Evolutionary conservation across 257 asterid genomes (phyloP).

Genomic region (Fraxinus excelsior): DNA sequence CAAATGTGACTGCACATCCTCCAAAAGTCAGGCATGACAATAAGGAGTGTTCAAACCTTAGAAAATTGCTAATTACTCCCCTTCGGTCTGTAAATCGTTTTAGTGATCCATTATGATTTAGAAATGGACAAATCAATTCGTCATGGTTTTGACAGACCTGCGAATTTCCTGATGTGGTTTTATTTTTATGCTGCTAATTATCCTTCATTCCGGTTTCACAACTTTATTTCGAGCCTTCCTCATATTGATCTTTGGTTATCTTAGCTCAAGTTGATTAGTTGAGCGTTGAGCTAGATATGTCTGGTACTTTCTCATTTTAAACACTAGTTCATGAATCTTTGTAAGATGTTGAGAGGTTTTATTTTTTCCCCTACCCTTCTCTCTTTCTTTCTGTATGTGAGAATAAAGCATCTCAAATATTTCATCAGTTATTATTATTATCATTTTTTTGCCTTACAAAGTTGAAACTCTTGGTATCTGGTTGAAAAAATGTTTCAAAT

Average conservation of each 20-base stretch:
- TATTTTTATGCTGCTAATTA: not conserved
- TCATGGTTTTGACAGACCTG: not conserved
- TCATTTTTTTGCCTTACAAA: not conserved
- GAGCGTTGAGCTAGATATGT: not conserved
- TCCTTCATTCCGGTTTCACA: not conserved
- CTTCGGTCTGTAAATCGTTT: not conserved
- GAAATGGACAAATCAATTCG: not conserved
- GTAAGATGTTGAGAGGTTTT: not conserved
- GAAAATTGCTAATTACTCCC: not conserved
- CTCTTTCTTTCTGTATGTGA: not conserved
- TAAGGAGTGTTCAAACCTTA: not conserved
- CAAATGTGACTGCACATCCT: not conserved
- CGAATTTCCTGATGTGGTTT: not conserved
- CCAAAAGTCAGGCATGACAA: not conserved
- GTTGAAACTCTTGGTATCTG: not conserved
- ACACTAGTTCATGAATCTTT: not conserved
- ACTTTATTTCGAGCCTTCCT: not conserved
- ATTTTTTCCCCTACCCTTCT: not conserved
- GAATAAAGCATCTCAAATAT: not conserved
- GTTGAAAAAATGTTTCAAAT: not conserved
- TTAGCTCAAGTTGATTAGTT: not conserved
- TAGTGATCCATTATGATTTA: not conserved
- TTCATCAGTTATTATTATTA: no score
- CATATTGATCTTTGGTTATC: not conserved
- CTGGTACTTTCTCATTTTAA: slow-evolving; percentile 9